phyloP scores from a whole-genome alignment of 2,329 filamentous ascomycete species.

The Elsinoe necatrix region DNA sequence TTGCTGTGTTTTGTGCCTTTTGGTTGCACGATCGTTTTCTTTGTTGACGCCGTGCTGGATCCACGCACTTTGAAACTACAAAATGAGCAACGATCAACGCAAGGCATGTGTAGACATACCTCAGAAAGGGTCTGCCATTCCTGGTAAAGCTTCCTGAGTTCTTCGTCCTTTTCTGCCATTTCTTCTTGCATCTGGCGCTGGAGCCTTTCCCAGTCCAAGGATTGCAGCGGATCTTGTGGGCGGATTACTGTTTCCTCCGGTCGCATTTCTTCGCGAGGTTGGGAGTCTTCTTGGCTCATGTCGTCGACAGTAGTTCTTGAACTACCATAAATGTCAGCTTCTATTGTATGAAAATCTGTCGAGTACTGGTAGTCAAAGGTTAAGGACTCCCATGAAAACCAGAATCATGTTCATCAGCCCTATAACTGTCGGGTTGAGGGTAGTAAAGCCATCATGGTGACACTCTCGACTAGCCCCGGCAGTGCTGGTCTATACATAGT shows the following conservation, averaged over 20 bases:
- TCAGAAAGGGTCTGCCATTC: conserved; percentile 46
- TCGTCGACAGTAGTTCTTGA: background rate
- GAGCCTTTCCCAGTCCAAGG: conserved; percentile 58
- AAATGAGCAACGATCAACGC: conserved; percentile 16
- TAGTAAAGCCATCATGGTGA: too few species aligned
- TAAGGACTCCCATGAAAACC: too few species aligned
- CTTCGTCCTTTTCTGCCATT: conserved; percentile 52
- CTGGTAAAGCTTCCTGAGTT: conserved; percentile 47
- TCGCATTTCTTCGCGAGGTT: background rate
- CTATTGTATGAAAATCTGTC: too few species aligned
- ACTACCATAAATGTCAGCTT: background rate
- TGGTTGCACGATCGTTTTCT: conserved; percentile 68
- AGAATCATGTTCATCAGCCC: too few species aligned
- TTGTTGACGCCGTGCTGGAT: conserved; percentile 61
- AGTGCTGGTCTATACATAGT: too few species aligned
- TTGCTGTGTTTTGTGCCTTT: conserved; percentile 71
- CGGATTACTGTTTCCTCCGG: background rate
- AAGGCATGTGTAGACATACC: conserved; percentile 35
- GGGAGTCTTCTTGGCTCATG: background rate
- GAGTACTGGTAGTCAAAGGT: too few species aligned
- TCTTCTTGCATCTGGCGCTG: conserved; percentile 59
- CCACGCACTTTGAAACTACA: conserved; percentile 72
- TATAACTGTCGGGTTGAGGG: too few species aligned
- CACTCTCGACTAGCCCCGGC: too few species aligned
- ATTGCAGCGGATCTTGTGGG: background rate